Evolutionary conservation across 805 yeast genomes (phyloP).

Genomic region (Metschnikowia bowlesiae): DNA sequence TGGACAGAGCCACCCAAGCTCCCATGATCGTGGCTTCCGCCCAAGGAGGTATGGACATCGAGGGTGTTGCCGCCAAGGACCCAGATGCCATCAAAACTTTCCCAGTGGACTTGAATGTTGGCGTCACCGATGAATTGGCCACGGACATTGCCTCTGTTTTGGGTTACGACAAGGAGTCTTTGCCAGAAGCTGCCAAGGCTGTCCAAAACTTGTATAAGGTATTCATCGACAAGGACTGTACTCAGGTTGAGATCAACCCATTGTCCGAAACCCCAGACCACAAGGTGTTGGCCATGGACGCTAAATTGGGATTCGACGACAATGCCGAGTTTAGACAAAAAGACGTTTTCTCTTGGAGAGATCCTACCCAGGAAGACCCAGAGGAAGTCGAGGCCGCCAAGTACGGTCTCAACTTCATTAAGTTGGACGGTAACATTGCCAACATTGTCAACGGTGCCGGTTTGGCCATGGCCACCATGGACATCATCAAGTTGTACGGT

Average conservation of each 20-base stretch:
- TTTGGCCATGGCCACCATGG: conserved; percentile 99
- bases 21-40: conserved; percentile 94
- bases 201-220: conserved; percentile 84
- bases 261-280: conserved; percentile 88
- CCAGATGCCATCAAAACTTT: conserved; percentile 91
- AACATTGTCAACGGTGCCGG: conserved; percentile 99
- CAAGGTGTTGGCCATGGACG: conserved; percentile 96
- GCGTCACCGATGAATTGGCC: conserved; percentile 78
- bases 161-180: conserved; percentile 76
- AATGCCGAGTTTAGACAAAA: conserved; percentile 92
- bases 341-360: conserved; percentile 96
- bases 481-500: conserved; percentile 95
- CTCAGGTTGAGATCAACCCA: conserved; percentile 98
- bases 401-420: conserved; percentile 91
- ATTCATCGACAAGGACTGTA: conserved; percentile 88
- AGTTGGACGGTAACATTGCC: conserved; percentile 97
- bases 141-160: conserved; percentile 69
- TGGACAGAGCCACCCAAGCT: conserved; percentile 88
- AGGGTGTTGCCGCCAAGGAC: conserved; percentile 89
- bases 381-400: conserved; percentile 91
- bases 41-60: conserved; percentile 99
- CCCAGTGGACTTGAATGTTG: conserved; percentile 69
- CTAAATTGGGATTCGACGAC: conserved; percentile 97
- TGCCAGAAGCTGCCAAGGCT: conserved; percentile 82
- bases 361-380: conserved; percentile 94